phyloP scores from a whole-genome alignment of 805 yeast genomes.

The Maudiozyma pseudohumilis region DNA sequence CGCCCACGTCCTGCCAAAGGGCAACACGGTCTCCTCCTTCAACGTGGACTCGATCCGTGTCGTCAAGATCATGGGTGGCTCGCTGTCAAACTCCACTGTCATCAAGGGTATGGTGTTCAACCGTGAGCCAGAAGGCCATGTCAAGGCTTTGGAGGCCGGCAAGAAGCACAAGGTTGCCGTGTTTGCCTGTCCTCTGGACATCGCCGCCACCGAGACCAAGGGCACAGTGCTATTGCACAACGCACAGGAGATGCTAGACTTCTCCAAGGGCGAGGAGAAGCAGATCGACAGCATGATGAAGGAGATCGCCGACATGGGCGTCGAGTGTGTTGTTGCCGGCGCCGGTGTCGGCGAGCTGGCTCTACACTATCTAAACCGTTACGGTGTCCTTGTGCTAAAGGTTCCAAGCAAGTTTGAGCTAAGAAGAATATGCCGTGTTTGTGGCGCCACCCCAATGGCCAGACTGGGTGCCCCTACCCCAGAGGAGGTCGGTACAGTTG shows the following conservation, averaged over 20 bases:
- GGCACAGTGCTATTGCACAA: constrained; percentile 94
- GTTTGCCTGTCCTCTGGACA: constrained; percentile 88
- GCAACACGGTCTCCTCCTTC: constrained; percentile 35
- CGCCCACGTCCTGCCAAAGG: constrained; percentile 54
- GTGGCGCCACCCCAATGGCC: constrained; percentile 95
- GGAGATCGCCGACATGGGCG: constrained; percentile 76
- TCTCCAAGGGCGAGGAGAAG: constrained; percentile 91
- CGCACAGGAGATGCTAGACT: constrained; percentile 94
- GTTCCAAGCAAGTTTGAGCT: constrained; percentile 92
- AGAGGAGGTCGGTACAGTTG: constrained; percentile 85
- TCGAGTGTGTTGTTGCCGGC: constrained; percentile 87
- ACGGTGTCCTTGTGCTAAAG: constrained; percentile 72
- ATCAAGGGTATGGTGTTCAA: constrained; percentile 97
- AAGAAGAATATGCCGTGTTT: constrained; percentile 88
- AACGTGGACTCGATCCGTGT: constrained; percentile 92
- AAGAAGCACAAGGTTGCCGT: constrained; percentile 77
- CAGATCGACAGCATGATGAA: constrained; percentile 80
- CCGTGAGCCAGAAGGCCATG: constrained; percentile 89
- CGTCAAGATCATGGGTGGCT: constrained; percentile 92
- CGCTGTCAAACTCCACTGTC: constrained; percentile 63
- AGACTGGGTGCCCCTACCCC: constrained; percentile 92
- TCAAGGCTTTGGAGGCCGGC: constrained; percentile 46
- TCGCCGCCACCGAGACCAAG: constrained; percentile 93
- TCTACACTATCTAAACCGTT: constrained; percentile 82
- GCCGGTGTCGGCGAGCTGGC: constrained; percentile 89